Evolutionary conservation across 73 alveolate species (phyloP).

Genomic region (Tetrahymena malaccensis): DNA sequence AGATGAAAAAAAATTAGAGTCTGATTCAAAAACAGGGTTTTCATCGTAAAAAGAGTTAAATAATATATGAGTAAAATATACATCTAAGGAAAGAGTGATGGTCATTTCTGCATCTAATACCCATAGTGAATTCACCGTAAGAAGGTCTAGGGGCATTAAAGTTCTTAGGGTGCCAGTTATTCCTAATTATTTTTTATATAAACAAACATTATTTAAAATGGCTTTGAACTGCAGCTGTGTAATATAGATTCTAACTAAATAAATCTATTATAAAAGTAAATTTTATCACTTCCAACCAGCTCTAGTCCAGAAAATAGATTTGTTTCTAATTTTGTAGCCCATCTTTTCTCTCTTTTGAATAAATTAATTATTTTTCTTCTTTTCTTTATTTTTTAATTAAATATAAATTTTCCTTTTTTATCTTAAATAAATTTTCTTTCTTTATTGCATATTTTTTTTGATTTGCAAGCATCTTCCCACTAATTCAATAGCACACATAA

Average conservation of each 20-base stretch:
- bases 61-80: not conserved
- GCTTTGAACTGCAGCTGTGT: not conserved
- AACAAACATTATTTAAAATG: not conserved
- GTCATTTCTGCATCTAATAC: conserved; percentile 41
- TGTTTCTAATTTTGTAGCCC: conserved; percentile 44
- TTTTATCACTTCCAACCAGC: conserved; percentile 40
- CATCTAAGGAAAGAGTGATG: conserved; percentile 41
- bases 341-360: conserved; percentile 3
- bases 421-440: not conserved
- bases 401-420: not conserved
- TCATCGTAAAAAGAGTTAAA: not conserved
- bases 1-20: not conserved
- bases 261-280: not conserved
- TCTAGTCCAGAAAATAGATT: conserved; percentile 42
- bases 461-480: not conserved
- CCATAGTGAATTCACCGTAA: conserved; percentile 31
- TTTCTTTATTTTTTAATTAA: not conserved
- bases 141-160: conserved; percentile 49
- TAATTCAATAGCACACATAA: no score
- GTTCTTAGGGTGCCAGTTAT: conserved; percentile 47
- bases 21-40: not conserved
- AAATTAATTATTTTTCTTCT: not conserved
- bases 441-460: not conserved
- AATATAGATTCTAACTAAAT: not conserved
- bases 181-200: not conserved